Evolutionary conservation across 2,329 filamentous ascomycete species (phyloP).

Genomic region (Chaetoscypha palmicola): DNA sequence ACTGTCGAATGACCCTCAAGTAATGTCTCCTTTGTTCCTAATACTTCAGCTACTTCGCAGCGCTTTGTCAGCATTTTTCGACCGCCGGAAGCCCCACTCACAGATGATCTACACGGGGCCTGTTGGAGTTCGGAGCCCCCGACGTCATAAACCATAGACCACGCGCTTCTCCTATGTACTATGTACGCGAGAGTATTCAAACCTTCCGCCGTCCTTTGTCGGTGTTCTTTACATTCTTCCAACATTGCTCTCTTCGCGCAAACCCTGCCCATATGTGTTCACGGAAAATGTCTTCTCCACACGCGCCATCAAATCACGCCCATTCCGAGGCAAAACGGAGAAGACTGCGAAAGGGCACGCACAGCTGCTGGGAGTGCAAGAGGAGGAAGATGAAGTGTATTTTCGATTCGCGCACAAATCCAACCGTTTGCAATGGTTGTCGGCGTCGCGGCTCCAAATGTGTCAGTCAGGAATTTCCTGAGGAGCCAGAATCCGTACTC

Average conservation of each 20-base stretch:
- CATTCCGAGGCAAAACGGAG: conserved; percentile 30
- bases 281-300: neutral
- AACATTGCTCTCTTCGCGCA: neutral
- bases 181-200: neutral
- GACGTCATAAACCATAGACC: too few relatives aligned
- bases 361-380: conserved; percentile 51
- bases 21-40: too few relatives aligned
- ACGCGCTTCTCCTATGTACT: too few relatives aligned
- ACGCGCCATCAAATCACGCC: neutral
- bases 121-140: too few relatives aligned
- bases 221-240: neutral
- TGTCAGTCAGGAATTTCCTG: conserved; percentile 42
- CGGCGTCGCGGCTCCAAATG: conserved; percentile 37
- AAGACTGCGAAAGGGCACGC: conserved; percentile 45
- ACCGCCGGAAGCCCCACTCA: too few relatives aligned
- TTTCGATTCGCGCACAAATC: conserved; percentile 29
- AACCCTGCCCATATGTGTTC: neutral
- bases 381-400: conserved; percentile 44
- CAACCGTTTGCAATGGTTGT: conserved; percentile 38
- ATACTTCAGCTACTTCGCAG: too few relatives aligned
- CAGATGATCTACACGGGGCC: neutral
- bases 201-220: neutral
- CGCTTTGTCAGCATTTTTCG: too few relatives aligned
- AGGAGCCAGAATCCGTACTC: conserved; percentile 31
- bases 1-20: too few relatives aligned